Evolutionary conservation across 2,329 filamentous ascomycete species (phyloP).

Genomic region (Zasmidium angulare): DNA sequence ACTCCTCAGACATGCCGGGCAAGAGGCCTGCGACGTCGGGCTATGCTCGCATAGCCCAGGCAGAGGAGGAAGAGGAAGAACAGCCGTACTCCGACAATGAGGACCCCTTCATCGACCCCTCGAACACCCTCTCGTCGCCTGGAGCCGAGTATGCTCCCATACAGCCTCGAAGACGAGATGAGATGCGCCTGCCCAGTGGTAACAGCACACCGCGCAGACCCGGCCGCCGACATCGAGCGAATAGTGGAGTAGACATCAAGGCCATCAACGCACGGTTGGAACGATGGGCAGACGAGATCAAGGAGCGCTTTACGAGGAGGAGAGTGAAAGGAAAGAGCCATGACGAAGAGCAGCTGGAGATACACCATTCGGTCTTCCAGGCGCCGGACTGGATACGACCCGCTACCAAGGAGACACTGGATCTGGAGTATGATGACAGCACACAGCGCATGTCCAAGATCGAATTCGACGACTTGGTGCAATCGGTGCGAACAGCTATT

Average conservation of each 20-base stretch:
- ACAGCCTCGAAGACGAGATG: constrained; percentile 43
- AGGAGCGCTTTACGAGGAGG: constrained; percentile 89
- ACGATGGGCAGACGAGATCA: constrained; percentile 96
- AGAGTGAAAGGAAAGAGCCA: constrained; percentile 70
- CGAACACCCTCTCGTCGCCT: constrained; percentile 36
- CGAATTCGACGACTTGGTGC: constrained; percentile 84
- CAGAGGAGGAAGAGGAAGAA: constrained; percentile 49
- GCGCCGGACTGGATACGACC: constrained; percentile 84
- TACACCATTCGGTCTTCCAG: constrained; percentile 96
- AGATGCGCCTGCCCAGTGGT: constrained; percentile 43
- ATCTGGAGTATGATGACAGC: constrained; percentile 48
- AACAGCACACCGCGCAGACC: constrained; percentile 37
- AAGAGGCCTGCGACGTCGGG: constrained; percentile 47
- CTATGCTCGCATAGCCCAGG: constrained; percentile 54
- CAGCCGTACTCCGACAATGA: constrained; percentile 42
- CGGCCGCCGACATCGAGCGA: constrained; percentile 61
- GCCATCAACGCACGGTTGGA: constrained; percentile 95
- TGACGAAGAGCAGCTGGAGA: constrained; percentile 86
- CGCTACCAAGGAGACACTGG: constrained; percentile 71
- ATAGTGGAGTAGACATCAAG: constrained; percentile 93
- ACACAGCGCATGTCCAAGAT: constrained; percentile 67
- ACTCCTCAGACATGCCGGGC: constrained; percentile 29
- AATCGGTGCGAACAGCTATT: constrained; percentile 87
- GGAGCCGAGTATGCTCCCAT: constrained; percentile 46
- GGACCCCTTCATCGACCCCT: constrained; percentile 31